These are phyloP conservation scores for Onygenales sp. DNA, from an alignment of 2,329 filamentous ascomycete genomes.

Conservation along the genomic window DNA sequence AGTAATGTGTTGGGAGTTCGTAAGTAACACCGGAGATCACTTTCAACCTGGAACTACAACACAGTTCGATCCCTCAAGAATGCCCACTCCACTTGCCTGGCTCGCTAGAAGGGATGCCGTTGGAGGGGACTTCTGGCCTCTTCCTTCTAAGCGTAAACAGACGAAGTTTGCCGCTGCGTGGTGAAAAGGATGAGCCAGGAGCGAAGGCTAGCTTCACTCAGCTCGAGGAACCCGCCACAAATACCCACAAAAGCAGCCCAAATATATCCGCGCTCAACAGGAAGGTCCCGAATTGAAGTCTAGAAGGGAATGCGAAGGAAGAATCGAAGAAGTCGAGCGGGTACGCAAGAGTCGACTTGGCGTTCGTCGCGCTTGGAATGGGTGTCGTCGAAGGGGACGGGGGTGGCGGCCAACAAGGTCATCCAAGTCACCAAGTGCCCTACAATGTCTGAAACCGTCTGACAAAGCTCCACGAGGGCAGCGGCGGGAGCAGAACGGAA, in stretches of 20 bases:
- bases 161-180: not conserved
- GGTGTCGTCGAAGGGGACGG: not conserved
- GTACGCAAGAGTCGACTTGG: not conserved
- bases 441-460: not conserved
- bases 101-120: too few relatives aligned
- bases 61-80: too few relatives aligned
- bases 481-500: not conserved
- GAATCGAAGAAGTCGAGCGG: not conserved
- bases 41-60: too few relatives aligned
- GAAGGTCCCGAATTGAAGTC: not conserved
- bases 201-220: conserved; percentile 1
- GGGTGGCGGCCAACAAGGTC: not conserved
- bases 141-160: not conserved
- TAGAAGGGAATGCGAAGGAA: not conserved
- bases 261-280: not conserved
- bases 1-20: not conserved
- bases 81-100: too few relatives aligned
- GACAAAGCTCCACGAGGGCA: not conserved
- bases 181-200: not conserved
- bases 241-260: not conserved
- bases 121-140: not conserved
- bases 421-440: not conserved
- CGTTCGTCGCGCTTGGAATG: not conserved
- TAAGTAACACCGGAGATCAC: not conserved
- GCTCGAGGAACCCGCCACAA: not conserved